Evolutionary conservation across 345 rosid genomes (phyloP).

Genomic region (Luvunga scandens): DNA sequence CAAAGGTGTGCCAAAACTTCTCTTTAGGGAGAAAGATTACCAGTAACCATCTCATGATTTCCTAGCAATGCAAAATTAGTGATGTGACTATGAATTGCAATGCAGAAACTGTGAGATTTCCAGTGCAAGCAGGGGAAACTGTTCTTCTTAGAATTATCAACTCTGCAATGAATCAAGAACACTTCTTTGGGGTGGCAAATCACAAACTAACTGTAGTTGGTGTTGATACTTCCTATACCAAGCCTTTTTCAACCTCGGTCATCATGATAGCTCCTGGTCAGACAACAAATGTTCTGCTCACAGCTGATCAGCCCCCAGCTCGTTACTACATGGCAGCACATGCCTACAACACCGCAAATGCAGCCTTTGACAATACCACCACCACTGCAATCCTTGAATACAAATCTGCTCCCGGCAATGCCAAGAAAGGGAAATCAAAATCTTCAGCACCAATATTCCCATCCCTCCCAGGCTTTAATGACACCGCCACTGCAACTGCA

Average conservation of each 20-base stretch:
- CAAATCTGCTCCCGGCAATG: slow-evolving; percentile 41
- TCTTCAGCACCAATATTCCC: slow-evolving; percentile 58
- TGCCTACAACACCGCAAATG: slow-evolving; percentile 51
- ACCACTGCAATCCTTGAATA: slow-evolving; percentile 77
- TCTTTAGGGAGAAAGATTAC: neutral
- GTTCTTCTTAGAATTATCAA: slow-evolving; percentile 70
- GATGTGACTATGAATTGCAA: neutral
- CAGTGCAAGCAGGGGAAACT: slow-evolving; percentile 47
- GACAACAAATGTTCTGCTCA: slow-evolving; percentile 68
- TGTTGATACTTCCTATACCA: slow-evolving; percentile 57
- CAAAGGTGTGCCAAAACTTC: slow-evolving; percentile 37
- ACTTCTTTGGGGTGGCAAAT: slow-evolving; percentile 57
- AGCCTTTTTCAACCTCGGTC: slow-evolving; percentile 57
- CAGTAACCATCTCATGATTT: neutral
- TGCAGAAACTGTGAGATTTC: slow-evolving; percentile 52
- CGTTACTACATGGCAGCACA: slow-evolving; percentile 81
- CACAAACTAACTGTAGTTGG: slow-evolving; percentile 61
- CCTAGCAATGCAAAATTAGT: neutral
- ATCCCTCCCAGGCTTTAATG: slow-evolving; percentile 76
- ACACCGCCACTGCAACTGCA: slow-evolving; percentile 75
- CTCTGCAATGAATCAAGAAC: slow-evolving; percentile 66
- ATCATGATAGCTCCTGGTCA: slow-evolving; percentile 76
- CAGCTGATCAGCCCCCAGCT: slow-evolving; percentile 63
- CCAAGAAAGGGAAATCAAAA: slow-evolving; percentile 41
- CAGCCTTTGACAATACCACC: slow-evolving; percentile 73